phyloP scores from a whole-genome alignment of 2,329 filamentous ascomycete genomes.

The Chaetomiaceae sp. region DNA sequence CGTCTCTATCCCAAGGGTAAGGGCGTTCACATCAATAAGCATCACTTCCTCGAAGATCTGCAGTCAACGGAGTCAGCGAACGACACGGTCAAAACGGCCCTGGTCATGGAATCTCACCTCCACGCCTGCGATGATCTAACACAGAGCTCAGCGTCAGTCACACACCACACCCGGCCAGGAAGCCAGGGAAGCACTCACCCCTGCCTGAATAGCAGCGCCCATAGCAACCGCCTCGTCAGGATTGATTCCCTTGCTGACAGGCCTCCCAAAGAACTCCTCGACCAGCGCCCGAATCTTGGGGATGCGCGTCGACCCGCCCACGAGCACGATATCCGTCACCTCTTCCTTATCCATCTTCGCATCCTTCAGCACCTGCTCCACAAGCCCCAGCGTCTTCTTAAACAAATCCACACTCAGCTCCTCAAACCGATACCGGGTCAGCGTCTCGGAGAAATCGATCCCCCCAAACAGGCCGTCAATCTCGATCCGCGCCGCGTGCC shows the following conservation, averaged over 20 bases:
- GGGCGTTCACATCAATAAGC: conserved; percentile 94
- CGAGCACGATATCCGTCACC: conserved; percentile 92
- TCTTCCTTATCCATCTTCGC: conserved; percentile 94
- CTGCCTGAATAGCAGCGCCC: conserved; percentile 94
- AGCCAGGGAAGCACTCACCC: conserved; percentile 34
- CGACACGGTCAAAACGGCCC: not conserved
- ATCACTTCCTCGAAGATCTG: conserved; percentile 69
- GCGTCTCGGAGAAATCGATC: conserved; percentile 95
- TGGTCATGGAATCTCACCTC: conserved; percentile 30
- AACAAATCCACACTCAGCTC: conserved; percentile 97
- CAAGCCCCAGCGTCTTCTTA: conserved; percentile 97
- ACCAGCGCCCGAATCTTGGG: conserved; percentile 93
- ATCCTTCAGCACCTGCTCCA: conserved; percentile 96
- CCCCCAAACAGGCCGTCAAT: conserved; percentile 96
- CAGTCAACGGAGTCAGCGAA: conserved; percentile 61
- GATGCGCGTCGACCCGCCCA: conserved; percentile 98
- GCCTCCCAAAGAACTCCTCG: conserved; percentile 97
- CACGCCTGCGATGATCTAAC: conserved; percentile 20
- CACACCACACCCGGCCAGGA: not conserved
- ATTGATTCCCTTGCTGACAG: conserved; percentile 98
- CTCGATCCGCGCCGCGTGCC: conserved; percentile 90
- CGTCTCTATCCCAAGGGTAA: conserved; percentile 96
- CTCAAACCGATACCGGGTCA: conserved; percentile 98
- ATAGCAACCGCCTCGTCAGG: conserved; percentile 98
- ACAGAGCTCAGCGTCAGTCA: not conserved